Evolutionary conservation across 192 early-diverging fungal genomes (phyloP).

Genomic region (Cetraspora pellucida): DNA sequence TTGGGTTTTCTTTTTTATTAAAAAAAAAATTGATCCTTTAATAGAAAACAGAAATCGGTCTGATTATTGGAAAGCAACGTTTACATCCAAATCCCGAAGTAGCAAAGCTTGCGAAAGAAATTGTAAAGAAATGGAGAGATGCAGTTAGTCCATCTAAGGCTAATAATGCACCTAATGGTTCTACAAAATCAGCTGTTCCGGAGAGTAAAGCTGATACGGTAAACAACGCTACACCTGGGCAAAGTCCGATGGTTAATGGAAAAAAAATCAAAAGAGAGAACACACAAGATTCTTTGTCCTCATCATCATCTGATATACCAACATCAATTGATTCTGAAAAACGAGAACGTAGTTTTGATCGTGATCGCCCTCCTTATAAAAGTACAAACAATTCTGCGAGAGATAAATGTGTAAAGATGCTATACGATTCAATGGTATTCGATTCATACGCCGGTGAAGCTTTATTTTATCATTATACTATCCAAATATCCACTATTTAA

Average conservation of each 20-base stretch:
- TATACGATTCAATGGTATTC: slow-evolving; percentile 76
- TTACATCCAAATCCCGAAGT: slow-evolving; percentile 63
- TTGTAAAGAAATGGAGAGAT: slow-evolving; percentile 85
- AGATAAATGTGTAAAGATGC: slow-evolving; percentile 78
- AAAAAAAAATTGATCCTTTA: slow-evolving; percentile 1
- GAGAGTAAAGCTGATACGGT: background rate
- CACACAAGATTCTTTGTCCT: slow-evolving; percentile 30
- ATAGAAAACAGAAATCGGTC: slow-evolving; percentile 79
- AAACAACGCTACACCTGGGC: too few species aligned
- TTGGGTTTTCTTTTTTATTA: background rate
- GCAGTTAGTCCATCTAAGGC: slow-evolving; percentile 60
- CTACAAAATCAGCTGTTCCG: slow-evolving; percentile 4
- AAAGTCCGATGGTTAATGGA: too few species aligned
- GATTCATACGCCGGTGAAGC: slow-evolving; percentile 58
- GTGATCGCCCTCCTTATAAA: too few species aligned
- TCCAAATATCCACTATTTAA: background rate
- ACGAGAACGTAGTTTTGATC: background rate
- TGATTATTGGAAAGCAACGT: slow-evolving; percentile 73
- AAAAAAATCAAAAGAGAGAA: too few species aligned
- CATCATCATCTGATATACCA: slow-evolving; percentile 44
- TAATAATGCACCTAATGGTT: slow-evolving; percentile 38
- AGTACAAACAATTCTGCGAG: slow-evolving; percentile 64
- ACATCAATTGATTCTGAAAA: slow-evolving; percentile 40
- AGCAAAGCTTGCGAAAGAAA: slow-evolving; percentile 62
- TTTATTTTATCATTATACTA: background rate